Base-by-base conservation (phyloP, 2,329 filamentous ascomycete genomes). In the Penicillium sp. region DNA sequence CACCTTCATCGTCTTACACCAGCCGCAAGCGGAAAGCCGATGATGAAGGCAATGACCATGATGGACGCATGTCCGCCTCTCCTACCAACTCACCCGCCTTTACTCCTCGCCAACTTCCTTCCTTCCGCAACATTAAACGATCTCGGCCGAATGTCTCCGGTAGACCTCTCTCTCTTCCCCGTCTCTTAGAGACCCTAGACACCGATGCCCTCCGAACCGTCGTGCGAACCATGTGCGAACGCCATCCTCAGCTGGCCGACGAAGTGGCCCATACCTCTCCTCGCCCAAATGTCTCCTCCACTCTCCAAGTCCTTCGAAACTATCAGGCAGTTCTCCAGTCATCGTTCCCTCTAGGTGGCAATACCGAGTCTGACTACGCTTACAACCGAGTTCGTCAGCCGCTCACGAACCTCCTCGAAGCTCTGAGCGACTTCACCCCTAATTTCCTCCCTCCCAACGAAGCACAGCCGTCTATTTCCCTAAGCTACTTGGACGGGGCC, bases 401-500 rank as follows among this genome's bases (percentile, higher is more conserved):
- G 33, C 81, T 97, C 16, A 79, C 86, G 23, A 87, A 91, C 54
- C 83, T 99, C 21, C 85, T 97, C 55, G 91, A 97, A 55, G 92
- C 94, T 39, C 82, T 99, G 40, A 88, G 89, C 71, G 94, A 99
- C 70, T 99, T 95, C 71, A 97, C 92, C 0, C 91, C 92, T 3
- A 92, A 97, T 72, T 99, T 96, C 68, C 85, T 99, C 2, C 94
- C 94, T 11, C 94, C 94, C 0, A 89, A 90, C 68, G 94, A 99
- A 77, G 81, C 84, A 2, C 92, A 97, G 70, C 81, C 90, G n/a
- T 87, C 87, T 26, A 83, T 88, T 13, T 96, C 92, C 2, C 81
- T 99, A 44, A 87, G 87, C 66, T 99, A 92, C 69, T 83, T 99
- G 21, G 91, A 99, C 63, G 89, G 88, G 42, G 93, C 90, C 55